These are phyloP conservation scores for Perilla frutescens DNA, from an alignment of 257 asterid genomes.

Conservation along the genomic window DNA sequence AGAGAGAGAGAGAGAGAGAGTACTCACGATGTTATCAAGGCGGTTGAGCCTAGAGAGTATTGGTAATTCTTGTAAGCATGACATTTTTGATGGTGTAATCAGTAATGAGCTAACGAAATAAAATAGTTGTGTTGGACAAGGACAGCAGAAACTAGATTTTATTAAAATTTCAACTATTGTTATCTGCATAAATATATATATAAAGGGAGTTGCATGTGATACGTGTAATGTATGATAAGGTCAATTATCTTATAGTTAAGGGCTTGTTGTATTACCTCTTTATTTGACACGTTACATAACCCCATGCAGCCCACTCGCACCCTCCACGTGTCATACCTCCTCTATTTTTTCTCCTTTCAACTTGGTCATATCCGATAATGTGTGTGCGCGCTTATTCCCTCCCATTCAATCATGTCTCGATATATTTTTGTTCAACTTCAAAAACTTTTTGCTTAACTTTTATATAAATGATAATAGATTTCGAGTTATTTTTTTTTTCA, in stretches of 20 bases:
- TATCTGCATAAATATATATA: not conserved
- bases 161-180: no score
- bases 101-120: not conserved
- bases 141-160: not conserved
- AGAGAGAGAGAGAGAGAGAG: not conserved
- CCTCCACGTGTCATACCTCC: slow-evolving; percentile 19
- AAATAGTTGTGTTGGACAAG: not conserved
- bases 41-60: slow-evolving; percentile 64
- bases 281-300: slow-evolving; percentile 15
- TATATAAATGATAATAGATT: no score
- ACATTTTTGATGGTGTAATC: not conserved
- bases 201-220: not conserved
- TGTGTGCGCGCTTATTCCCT: no score
- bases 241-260: not conserved
- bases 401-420: no score
- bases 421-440: no score
- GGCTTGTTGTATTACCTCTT: not conserved
- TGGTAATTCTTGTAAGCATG: slow-evolving; percentile 57
- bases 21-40: slow-evolving; percentile 59
- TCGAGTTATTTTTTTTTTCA: no score
- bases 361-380: no score
- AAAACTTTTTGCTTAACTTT: no score
- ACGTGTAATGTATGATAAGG: not conserved
- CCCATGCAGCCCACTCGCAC: slow-evolving; percentile 7
- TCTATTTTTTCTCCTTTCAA: no score